Evolutionary conservation across 2,329 filamentous ascomycete genomes (phyloP).

Genomic region (Xylariaceae sp.): DNA sequence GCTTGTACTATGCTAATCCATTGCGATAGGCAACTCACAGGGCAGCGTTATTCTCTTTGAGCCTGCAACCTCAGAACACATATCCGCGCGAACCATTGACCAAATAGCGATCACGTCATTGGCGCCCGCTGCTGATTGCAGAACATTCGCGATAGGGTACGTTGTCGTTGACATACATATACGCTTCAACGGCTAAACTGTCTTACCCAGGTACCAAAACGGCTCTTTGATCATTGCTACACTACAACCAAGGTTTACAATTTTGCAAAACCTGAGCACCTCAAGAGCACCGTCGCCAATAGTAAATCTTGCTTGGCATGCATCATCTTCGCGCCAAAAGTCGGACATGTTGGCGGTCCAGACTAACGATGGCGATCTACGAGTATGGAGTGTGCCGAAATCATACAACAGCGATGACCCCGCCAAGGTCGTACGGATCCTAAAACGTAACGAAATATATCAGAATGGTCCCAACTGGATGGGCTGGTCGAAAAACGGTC

Average conservation of each 20-base stretch:
- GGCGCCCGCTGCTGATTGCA: slow-evolving; percentile 82
- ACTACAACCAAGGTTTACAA: slow-evolving; percentile 87
- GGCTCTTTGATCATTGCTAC: slow-evolving; percentile 88
- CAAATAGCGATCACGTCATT: slow-evolving; percentile 94
- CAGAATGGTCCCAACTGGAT: slow-evolving; percentile 86
- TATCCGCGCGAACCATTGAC: slow-evolving; percentile 81
- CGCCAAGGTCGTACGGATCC: slow-evolving; percentile 82
- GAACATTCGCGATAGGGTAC: slow-evolving; percentile 94
- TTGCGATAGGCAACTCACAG: slow-evolving; percentile 71
- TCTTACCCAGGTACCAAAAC: slow-evolving; percentile 72
- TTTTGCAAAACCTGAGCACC: slow-evolving; percentile 86
- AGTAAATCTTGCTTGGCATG: slow-evolving; percentile 87
- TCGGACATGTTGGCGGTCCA: slow-evolving; percentile 97
- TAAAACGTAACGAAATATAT: slow-evolving; percentile 74
- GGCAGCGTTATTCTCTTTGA: slow-evolving; percentile 95
- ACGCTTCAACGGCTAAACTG: too few species aligned
- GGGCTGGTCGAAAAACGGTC: slow-evolving; percentile 96
- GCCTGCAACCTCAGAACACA: slow-evolving; percentile 85
- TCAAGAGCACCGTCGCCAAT: slow-evolving; percentile 82
- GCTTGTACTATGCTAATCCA: slow-evolving; percentile 3
- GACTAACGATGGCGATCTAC: slow-evolving; percentile 83
- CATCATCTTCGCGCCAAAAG: slow-evolving; percentile 91
- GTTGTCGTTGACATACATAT: slow-evolving; percentile 16
- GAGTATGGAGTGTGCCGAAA: slow-evolving; percentile 96
- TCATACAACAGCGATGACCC: slow-evolving; percentile 65